phyloP scores from a whole-genome alignment of 139 green algal genomes.

The Coelastrella sp. region DNA sequence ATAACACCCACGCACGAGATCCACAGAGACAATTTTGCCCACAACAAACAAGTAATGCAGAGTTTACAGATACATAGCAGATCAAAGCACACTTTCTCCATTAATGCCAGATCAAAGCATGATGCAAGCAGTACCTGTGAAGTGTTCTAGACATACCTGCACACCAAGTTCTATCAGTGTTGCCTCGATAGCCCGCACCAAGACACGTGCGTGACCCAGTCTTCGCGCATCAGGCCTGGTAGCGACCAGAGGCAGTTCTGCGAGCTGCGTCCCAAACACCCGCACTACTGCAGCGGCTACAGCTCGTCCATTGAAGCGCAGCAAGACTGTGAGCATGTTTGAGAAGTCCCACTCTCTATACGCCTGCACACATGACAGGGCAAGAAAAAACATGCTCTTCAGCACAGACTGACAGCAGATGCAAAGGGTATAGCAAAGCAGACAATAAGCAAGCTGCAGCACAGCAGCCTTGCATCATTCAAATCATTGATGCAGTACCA shows the following conservation, averaged over 20 bases:
- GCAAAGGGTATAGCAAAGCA: too few relatives aligned
- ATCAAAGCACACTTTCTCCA: not conserved
- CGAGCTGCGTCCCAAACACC: constrained; percentile 84
- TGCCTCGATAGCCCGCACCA: constrained; percentile 68
- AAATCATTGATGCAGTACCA: too few relatives aligned
- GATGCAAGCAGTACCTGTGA: too few relatives aligned
- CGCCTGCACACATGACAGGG: too few relatives aligned
- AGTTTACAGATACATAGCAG: too few relatives aligned
- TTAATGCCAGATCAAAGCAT: too few relatives aligned
- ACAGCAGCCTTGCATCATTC: too few relatives aligned
- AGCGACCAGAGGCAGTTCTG: constrained; percentile 93
- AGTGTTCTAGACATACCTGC: not conserved
- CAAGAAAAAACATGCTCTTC: too few relatives aligned
- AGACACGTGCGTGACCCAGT: constrained; percentile 79
- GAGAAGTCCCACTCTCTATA: constrained; percentile 88
- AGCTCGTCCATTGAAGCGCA: constrained; percentile 76
- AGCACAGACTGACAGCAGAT: too few relatives aligned
- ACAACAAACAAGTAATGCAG: too few relatives aligned
- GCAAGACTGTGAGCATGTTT: constrained; percentile 85
- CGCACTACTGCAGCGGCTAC: constrained; percentile 82
- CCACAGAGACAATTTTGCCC: too few relatives aligned
- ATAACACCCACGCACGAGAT: not conserved
- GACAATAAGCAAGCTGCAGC: too few relatives aligned
- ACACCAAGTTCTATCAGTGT: constrained; percentile 59
- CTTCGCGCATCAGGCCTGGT: constrained; percentile 77